phyloP scores from a whole-genome alignment of 2,329 filamentous ascomycete species.

The Verticillium isaacii region DNA sequence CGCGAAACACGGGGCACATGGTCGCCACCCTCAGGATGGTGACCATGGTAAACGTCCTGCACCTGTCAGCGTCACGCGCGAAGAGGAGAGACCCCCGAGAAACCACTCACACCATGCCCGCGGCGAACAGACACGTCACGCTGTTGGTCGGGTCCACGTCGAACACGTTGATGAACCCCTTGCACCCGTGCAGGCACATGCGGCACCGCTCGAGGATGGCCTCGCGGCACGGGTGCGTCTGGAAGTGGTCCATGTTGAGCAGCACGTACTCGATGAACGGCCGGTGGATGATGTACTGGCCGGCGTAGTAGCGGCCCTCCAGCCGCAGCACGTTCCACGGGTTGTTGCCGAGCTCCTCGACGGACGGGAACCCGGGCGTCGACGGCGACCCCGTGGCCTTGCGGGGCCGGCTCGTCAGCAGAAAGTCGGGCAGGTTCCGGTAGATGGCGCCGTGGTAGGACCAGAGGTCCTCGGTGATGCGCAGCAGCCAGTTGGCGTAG shows the following conservation, averaged over 20 bases:
- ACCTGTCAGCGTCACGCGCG: not conserved
- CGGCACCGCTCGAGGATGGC: conserved; percentile 16
- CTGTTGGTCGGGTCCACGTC: conserved; percentile 18
- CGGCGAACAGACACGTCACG: conserved; percentile 20
- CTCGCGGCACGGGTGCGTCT: conserved; percentile 16
- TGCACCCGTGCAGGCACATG: conserved; percentile 18
- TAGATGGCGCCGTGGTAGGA: conserved; percentile 21
- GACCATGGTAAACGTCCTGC: conserved; percentile 20
- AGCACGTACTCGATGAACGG: conserved; percentile 23
- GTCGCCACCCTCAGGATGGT: conserved; percentile 18
- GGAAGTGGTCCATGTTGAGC: conserved; percentile 17
- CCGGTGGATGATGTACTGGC: conserved; percentile 24
- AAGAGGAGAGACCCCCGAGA: not conserved
- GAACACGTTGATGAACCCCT: conserved; percentile 22
- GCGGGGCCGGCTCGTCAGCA: conserved; percentile 12
- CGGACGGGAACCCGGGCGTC: conserved; percentile 9
- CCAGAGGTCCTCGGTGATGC: conserved; percentile 19
- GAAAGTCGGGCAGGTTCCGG: conserved; percentile 18
- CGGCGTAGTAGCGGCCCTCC: conserved; percentile 21
- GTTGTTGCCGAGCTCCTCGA: conserved; percentile 17
- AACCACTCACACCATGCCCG: conserved; percentile 24
- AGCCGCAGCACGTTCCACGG: conserved; percentile 23
- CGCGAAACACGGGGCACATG: conserved; percentile 7
- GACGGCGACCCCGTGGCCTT: not conserved
- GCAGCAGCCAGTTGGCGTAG: conserved; percentile 20